Evolutionary conservation across 2,329 filamentous ascomycete genomes (phyloP).

Genomic region (Zelopaecilomyces penicillatus): DNA sequence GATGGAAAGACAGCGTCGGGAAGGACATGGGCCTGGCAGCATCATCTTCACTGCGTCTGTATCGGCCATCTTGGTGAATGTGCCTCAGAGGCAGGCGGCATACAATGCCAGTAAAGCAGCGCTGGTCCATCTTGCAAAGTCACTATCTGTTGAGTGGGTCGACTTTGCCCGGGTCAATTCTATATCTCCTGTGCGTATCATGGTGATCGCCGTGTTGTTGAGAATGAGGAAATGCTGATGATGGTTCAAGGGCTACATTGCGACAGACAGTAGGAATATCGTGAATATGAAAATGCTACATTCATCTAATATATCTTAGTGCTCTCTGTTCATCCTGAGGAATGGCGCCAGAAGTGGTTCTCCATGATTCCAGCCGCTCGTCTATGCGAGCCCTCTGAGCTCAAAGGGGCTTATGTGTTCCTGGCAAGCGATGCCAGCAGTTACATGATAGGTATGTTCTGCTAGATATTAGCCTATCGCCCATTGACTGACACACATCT

Average conservation of each 20-base stretch:
- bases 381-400: slow-evolving; percentile 20
- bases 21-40: slow-evolving; percentile 47
- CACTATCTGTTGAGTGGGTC: slow-evolving; percentile 67
- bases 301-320: too few relatives aligned
- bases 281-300: too few relatives aligned
- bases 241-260: slow-evolving; percentile 49
- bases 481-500: not conserved
- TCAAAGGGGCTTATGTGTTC: slow-evolving; percentile 23
- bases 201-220: too few relatives aligned
- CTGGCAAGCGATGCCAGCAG: slow-evolving; percentile 7
- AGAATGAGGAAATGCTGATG: too few relatives aligned
- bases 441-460: not conserved
- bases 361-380: slow-evolving; percentile 19
- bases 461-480: not conserved
- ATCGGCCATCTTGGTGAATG: slow-evolving; percentile 68
- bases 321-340: slow-evolving; percentile 3
- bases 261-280: slow-evolving; percentile 42
- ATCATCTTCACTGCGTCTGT: slow-evolving; percentile 74
- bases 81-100: slow-evolving; percentile 64
- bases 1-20: slow-evolving; percentile 51
- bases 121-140: slow-evolving; percentile 53
- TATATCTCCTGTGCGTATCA: slow-evolving; percentile 60
- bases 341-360: slow-evolving; percentile 26
- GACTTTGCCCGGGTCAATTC: slow-evolving; percentile 65
- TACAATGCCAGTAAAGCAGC: slow-evolving; percentile 70